Percentiles rank a stretch among this genome's conserved stretches.
These are phyloP conservation scores for Nicotiana obtusifolia DNA, from an alignment of 257 asterid genomes.

Conservation along the genomic window DNA sequence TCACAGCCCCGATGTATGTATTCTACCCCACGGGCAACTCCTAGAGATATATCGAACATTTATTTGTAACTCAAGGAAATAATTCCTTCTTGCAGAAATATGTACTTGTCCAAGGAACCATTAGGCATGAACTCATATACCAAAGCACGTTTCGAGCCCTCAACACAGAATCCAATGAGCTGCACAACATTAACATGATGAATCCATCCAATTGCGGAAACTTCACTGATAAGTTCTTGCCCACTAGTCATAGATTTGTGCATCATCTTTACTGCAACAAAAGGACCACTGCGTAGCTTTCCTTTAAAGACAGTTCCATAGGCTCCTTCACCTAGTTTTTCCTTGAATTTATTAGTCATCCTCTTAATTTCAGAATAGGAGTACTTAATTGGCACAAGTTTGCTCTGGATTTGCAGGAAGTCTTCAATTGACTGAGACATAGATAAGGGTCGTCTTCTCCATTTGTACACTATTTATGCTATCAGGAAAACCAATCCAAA, in stretches of 20 bases:
- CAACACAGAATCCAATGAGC: constrained; percentile 41
- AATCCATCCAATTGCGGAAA: constrained; percentile 34
- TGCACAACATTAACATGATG: constrained; percentile 35
- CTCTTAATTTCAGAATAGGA: constrained; percentile 34
- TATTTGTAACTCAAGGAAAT: constrained; percentile 22
- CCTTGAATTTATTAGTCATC: constrained; percentile 39
- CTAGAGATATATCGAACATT: constrained; percentile 35
- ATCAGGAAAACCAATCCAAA: constrained; percentile 31
- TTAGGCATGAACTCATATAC: constrained; percentile 34
- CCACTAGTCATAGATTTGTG: constrained; percentile 19
- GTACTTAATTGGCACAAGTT: constrained; percentile 38
- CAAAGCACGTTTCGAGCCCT: constrained; percentile 33
- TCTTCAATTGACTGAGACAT: constrained; percentile 35
- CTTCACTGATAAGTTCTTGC: constrained; percentile 33
- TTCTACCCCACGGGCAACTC: constrained; percentile 40
- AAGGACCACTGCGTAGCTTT: constrained; percentile 39
- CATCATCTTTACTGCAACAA: constrained; percentile 45
- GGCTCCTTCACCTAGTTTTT: constrained; percentile 42
- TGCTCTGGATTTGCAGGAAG: constrained; percentile 21
- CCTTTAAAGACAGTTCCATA: constrained; percentile 46
- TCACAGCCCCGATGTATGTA: constrained; percentile 32
- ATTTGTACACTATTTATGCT: constrained; percentile 18
- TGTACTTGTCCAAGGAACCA: constrained; percentile 39
- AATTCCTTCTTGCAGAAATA: constrained; percentile 9
- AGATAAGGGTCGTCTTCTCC: constrained; percentile 22